Evolutionary conservation across 495 filamentous ascomycete genomes (phyloP).

Genomic region (Echria macrotheca): DNA sequence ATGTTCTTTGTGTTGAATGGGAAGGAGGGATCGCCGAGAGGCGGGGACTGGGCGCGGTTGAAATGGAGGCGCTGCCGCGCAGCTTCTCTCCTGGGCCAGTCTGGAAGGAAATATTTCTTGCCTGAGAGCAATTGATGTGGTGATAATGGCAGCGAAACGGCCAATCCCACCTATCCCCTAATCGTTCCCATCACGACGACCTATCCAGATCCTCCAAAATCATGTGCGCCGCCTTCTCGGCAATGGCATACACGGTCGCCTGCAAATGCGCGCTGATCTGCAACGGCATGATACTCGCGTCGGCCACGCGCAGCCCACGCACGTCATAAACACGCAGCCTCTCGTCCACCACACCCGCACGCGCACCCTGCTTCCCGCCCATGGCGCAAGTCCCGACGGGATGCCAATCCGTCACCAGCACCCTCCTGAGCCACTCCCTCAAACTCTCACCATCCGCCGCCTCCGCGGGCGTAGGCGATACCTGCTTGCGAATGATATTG

Average conservation of each 20-base stretch:
- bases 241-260: conserved; percentile 50
- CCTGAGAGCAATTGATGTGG: no score
- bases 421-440: conserved; percentile 33
- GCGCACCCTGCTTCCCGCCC: conserved; percentile 30
- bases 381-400: conserved; percentile 51
- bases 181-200: neutral
- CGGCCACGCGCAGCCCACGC: conserved; percentile 43
- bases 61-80: no score
- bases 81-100: no score
- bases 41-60: no score
- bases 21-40: no score
- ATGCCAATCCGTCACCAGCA: conserved; percentile 42
- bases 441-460: conserved; percentile 30
- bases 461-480: conserved; percentile 29
- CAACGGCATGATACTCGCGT: conserved; percentile 49
- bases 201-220: conserved; percentile 27
- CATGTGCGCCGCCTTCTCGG: conserved; percentile 49
- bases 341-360: conserved; percentile 45
- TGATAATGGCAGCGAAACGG: no score
- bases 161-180: no score
- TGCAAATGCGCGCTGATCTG: conserved; percentile 45
- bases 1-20: no score
- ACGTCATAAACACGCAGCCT: conserved; percentile 48
- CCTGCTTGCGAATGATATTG: conserved; percentile 33
- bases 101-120: no score